Conservation (phyloP, 805 yeast genomes). For the Jamesozyma spencerorum region DNA sequence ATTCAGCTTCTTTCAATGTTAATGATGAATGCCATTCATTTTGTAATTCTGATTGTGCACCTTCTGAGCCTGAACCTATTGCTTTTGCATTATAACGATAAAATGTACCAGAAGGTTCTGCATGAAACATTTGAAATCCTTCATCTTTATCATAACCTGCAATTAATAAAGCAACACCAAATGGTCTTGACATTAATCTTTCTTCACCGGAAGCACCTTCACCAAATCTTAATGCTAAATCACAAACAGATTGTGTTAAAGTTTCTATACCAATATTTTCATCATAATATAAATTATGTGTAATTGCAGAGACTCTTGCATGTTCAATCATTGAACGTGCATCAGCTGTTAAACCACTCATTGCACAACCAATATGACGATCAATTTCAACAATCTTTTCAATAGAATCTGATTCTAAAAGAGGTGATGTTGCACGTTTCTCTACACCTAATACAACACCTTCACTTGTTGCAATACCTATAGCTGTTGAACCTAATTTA, state of each 20-base stretch:
- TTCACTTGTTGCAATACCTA: slow-evolving; percentile 89
- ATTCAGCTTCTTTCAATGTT: slow-evolving; percentile 87
- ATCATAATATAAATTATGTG: slow-evolving; percentile 83
- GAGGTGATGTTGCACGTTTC: slow-evolving; percentile 87
- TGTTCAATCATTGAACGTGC: slow-evolving; percentile 98
- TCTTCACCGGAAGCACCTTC: slow-evolving; percentile 97
- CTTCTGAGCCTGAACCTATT: slow-evolving; percentile 97
- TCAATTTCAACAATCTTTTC: slow-evolving; percentile 96
- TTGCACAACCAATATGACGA: slow-evolving; percentile 92
- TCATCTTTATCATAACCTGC: slow-evolving; percentile 90
- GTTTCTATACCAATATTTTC: slow-evolving; percentile 89
- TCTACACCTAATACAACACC: slow-evolving; percentile 96
- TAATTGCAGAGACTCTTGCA: slow-evolving; percentile 82
- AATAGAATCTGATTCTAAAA: slow-evolving; percentile 84
- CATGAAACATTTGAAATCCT: slow-evolving; percentile 94
- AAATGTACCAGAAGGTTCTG: slow-evolving; percentile 98
- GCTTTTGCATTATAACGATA: slow-evolving; percentile 98
- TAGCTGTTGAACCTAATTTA: slow-evolving; percentile 84
- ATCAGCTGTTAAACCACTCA: slow-evolving; percentile 97
- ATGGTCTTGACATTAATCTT: slow-evolving; percentile 88
- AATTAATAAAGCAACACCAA: slow-evolving; percentile 92
- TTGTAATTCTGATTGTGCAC: slow-evolving; percentile 96
- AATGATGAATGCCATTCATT: slow-evolving; percentile 91
- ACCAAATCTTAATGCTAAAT: slow-evolving; percentile 90
- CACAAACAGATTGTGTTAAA: slow-evolving; percentile 93